phyloP scores from a whole-genome alignment of 2,329 filamentous ascomycete species.

The Trichoderma oligosporum region DNA sequence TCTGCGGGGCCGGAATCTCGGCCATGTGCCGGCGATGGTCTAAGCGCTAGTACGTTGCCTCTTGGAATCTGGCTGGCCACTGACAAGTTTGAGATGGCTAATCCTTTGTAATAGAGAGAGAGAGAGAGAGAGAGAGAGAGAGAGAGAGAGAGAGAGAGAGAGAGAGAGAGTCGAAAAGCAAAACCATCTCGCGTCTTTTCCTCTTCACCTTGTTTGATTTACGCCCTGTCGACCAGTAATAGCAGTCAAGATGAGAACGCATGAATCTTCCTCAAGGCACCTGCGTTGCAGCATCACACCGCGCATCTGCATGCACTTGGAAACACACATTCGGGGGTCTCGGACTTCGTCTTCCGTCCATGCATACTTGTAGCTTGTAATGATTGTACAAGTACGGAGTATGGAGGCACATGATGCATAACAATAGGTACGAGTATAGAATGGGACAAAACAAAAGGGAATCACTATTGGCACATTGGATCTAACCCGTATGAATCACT shows the following conservation, averaged over 20 bases:
- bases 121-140: background rate
- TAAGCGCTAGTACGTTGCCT: background rate
- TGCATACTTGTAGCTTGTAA: no score
- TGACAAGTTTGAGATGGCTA: no score
- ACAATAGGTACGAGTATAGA: no score
- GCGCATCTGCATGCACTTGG: background rate
- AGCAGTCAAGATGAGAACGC: background rate
- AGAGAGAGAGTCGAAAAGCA: background rate
- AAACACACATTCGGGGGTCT: background rate
- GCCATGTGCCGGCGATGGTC: conserved; percentile 14
- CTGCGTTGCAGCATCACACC: background rate
- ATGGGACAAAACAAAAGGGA: no score
- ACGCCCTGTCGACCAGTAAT: background rate
- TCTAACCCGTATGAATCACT: no score
- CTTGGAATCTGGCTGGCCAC: no score
- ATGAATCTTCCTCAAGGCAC: background rate
- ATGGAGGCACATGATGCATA: background rate
- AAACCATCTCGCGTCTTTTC: background rate
- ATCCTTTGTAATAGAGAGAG: no score
- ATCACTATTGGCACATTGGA: no score
- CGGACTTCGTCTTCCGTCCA: no score
- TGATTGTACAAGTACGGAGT: no score
- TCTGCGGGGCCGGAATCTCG: conserved; percentile 12
- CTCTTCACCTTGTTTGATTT: background rate
- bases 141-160: background rate